Base-by-base conservation (phyloP, 2,329 filamentous ascomycete genomes). In the Septoria petroselini region DNA sequence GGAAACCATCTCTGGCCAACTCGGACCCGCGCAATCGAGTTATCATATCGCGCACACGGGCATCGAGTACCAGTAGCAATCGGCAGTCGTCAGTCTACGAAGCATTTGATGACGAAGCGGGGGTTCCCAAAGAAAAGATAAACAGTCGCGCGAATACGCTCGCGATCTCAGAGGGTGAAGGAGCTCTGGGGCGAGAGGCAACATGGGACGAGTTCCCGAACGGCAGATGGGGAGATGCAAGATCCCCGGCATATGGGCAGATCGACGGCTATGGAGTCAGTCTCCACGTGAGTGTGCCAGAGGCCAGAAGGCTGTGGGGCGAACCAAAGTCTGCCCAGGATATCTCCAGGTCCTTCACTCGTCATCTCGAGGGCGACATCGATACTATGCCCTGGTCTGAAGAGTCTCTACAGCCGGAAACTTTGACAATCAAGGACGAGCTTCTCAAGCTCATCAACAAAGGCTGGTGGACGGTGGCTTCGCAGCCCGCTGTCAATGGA, bases 171-270 rank as follows among this genome's bases (percentile, higher is more conserved):
- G 91, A 97, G 72, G 91, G 93, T 4, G 86, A 95, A 64, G 93
- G 91, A 18, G 80, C 86, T 3, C 76, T 96, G 5, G 93, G 91
- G 8, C 81, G 93, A 41, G 91, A 97, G 75, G 93, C 93, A 27
- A 98, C 93, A 0, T 98, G 93, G 93, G 93, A 98, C 64, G 93
- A 98, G 63, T 98, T 90, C 69, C 91, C 91, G 56, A 97, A 97
- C 73, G 93, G 91, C 21, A 82, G 91, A 48, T 97, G 91, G 83
- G 91, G 91, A 66, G 91, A 96, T 64, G 88, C 91, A 3, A 82
- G 91, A 44, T 95, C 90, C 2, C 90, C 90, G 27, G 91, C 91
- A 0, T 97, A 95, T 66, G 91, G 91, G 62, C 90, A 96, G 69
- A 96, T 96, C 52, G 91, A 97, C 65, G 91, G 91, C n/a, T 97